Conservation (phyloP, 2,329 filamentous ascomycete species). For the Chaetomium globosum region DNA sequence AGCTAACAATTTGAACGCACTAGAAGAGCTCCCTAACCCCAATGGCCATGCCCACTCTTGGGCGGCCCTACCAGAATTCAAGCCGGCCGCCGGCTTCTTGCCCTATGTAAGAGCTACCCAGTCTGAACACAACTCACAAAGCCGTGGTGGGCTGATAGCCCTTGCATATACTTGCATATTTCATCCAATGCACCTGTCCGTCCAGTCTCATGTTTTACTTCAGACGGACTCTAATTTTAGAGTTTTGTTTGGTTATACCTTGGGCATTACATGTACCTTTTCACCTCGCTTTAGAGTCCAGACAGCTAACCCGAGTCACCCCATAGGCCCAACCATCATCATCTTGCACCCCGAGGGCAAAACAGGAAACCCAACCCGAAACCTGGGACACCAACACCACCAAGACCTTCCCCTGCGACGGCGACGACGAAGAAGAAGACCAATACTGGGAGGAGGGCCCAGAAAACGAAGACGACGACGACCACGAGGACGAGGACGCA, state of each 20-base stretch:
- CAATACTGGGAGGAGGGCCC: constrained; percentile 3
- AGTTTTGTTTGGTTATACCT: not conserved
- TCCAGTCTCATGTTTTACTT: not conserved
- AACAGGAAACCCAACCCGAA: not conserved
- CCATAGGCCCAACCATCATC: not conserved
- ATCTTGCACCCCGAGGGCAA: not conserved
- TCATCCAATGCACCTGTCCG: not conserved
- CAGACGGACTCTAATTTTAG: not conserved
- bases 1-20: not conserved
- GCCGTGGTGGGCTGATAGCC: not conserved
- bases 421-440: not conserved
- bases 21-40: not conserved
- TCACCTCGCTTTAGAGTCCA: not conserved
- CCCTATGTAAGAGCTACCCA: not conserved
- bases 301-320: not conserved
- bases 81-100: not conserved
- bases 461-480: no score
- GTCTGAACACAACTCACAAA: not conserved
- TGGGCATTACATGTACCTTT: not conserved
- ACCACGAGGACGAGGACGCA: no score
- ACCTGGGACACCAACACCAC: constrained; percentile 1
- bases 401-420: not conserved
- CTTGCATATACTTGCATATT: not conserved
- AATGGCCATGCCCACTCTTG: not conserved
- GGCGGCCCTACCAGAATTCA: not conserved